Conservation (phyloP, 2,329 filamentous ascomycete genomes). For the Cytospora paraplurivora region DNA sequence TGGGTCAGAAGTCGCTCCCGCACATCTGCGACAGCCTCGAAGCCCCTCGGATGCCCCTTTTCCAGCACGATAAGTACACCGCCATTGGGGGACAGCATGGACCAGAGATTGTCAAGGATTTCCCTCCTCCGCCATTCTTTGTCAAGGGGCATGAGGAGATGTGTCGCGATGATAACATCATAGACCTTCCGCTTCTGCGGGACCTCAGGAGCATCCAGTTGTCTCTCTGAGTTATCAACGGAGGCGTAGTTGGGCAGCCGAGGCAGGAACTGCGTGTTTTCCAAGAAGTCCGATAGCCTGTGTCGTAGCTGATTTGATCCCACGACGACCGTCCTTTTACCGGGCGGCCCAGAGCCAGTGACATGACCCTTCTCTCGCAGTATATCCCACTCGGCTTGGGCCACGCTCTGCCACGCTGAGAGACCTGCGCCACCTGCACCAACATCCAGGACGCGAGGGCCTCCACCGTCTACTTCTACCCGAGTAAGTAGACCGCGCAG, state of each 20-base stretch:
- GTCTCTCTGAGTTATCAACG: conserved; percentile 58
- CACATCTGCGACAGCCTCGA: conserved; percentile 86
- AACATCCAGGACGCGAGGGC: conserved; percentile 70
- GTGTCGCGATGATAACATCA: conserved; percentile 88
- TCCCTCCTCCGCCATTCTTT: conserved; percentile 77
- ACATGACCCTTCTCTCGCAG: conserved; percentile 57
- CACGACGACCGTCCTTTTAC: conserved; percentile 79
- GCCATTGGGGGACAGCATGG: conserved; percentile 77
- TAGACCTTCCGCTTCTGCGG: conserved; percentile 72
- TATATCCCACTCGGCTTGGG: conserved; percentile 79
- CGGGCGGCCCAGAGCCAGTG: conserved; percentile 52
- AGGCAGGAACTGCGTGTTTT: conserved; percentile 90
- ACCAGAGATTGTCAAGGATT: conserved; percentile 87
- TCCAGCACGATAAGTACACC: conserved; percentile 87
- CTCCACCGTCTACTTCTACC: conserved; percentile 48
- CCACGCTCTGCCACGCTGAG: conserved; percentile 74
- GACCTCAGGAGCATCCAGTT: conserved; percentile 58
- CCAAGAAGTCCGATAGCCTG: conserved; percentile 73
- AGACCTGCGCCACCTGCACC: conserved; percentile 74
- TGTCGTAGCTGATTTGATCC: conserved; percentile 74
- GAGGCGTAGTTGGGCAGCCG: conserved; percentile 84
- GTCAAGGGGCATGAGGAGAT: conserved; percentile 74
- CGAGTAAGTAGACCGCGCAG: conserved; percentile 63
- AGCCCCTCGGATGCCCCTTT: conserved; percentile 88
- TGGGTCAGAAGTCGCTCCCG: conserved; percentile 76